These are phyloP conservation scores for Diversispora eburnea DNA, from an alignment of 192 early-diverging fungal species.

Conservation along the genomic window DNA sequence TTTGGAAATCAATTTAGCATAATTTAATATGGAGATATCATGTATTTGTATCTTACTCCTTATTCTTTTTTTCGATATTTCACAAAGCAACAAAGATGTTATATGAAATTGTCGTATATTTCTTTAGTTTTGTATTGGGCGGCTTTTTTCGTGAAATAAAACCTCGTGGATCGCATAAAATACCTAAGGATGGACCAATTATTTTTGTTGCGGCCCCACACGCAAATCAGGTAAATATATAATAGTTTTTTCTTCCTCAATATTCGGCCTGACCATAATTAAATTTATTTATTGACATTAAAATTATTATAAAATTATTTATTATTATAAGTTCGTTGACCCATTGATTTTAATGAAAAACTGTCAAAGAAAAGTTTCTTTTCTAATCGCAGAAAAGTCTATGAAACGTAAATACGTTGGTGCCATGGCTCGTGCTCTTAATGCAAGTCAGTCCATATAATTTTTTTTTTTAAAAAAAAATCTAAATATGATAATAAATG, in stretches of 20 bases:
- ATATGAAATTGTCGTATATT: constrained; percentile 66
- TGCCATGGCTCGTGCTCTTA: constrained; percentile 66
- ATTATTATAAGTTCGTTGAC: constrained; percentile 77
- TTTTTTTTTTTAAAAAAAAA: not conserved
- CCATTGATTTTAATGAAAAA: constrained; percentile 83
- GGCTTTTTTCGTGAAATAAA: constrained; percentile 91
- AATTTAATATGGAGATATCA: no score
- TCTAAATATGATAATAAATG: no score
- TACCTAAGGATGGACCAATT: constrained; percentile 84
- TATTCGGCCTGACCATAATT: no score
- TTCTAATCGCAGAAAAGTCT: constrained; percentile 79
- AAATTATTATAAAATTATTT: not conserved
- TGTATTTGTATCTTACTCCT: no score
- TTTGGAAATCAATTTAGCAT: no score
- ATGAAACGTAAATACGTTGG: constrained; percentile 89
- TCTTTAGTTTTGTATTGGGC: constrained; percentile 65
- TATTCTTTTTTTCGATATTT: no score
- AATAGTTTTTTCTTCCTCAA: not conserved
- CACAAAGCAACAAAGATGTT: no score
- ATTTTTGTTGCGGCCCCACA: constrained; percentile 89
- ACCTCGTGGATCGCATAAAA: constrained; percentile 73
- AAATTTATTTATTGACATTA: no score
- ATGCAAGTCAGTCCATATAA: constrained; percentile 63
- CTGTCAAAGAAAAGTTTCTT: constrained; percentile 70
- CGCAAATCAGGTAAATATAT: constrained; percentile 62